Conservation (phyloP, 2,329 filamentous ascomycete species). For the Tolypocladium album region DNA sequence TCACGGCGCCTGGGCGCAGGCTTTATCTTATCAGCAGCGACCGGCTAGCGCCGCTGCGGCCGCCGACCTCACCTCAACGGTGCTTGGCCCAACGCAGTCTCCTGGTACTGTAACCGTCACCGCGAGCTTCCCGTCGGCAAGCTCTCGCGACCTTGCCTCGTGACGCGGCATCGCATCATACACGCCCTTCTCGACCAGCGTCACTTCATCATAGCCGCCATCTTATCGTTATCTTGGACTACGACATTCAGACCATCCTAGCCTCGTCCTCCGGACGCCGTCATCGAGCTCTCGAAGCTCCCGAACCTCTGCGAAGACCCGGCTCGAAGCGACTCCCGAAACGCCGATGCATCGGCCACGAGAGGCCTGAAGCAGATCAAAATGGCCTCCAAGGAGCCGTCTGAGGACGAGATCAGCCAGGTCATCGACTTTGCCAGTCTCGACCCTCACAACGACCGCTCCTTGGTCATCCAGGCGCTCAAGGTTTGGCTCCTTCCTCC, state of each 20-base stretch:
- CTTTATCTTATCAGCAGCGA: background rate
- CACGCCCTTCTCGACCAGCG: background rate
- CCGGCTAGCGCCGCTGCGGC: background rate
- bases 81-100: background rate
- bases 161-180: background rate
- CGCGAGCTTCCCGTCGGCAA: background rate
- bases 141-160: background rate
- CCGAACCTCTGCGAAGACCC: background rate
- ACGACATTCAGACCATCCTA: background rate
- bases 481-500: conserved; percentile 19
- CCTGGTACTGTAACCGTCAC: background rate
- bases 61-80: background rate
- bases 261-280: background rate
- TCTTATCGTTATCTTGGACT: background rate
- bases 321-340: background rate
- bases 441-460: conserved; percentile 22
- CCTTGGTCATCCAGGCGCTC: conserved; percentile 28
- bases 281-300: background rate
- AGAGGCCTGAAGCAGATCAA: background rate
- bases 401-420: conserved; percentile 23
- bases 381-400: conserved; percentile 24
- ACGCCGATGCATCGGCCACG: background rate
- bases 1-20: background rate
- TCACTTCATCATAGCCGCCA: background rate
- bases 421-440: conserved; percentile 32